A percentile compares a stretch with the other conserved stretches of the same genome.
Evolutionary conservation across 1,284 basidiomycete genomes (phyloP).

Genomic region (Pseudozyma flocculosa): DNA sequence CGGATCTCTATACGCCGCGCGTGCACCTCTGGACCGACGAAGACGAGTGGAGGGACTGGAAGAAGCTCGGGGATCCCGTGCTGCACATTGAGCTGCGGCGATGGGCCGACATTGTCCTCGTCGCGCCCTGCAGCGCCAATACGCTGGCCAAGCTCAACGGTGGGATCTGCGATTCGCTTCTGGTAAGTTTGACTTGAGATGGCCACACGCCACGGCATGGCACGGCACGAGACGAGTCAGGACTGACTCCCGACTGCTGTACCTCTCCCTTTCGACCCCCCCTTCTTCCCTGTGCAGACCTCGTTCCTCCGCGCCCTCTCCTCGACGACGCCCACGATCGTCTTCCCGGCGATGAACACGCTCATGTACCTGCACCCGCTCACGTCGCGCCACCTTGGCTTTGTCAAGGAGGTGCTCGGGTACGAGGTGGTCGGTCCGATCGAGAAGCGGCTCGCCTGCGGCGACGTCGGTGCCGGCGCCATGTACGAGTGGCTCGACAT

Average conservation of each 20-base stretch:
- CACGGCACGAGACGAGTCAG: no score
- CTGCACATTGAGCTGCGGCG: constrained; percentile 88
- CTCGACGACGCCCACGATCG: constrained; percentile 75
- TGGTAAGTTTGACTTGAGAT: constrained; percentile 62
- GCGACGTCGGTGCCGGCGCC: constrained; percentile 72
- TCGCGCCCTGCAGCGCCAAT: constrained; percentile 93
- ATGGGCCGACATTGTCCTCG: constrained; percentile 92
- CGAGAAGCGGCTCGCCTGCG: constrained; percentile 83
- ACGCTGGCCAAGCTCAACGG: constrained; percentile 87
- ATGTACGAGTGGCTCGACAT: constrained; percentile 53
- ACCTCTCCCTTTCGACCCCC: no score
- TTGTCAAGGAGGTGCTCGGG: constrained; percentile 71
- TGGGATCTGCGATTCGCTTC: constrained; percentile 86
- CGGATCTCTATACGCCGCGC: constrained; percentile 14
- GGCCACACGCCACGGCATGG: no score
- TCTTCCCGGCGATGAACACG: constrained; percentile 99
- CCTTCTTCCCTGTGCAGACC: constrained; percentile 64
- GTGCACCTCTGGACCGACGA: constrained; percentile 79
- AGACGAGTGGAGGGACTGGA: constrained; percentile 80
- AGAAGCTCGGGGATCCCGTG: constrained; percentile 82
- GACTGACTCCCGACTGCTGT: no score
- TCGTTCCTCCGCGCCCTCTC: constrained; percentile 83
- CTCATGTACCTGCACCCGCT: constrained; percentile 95
- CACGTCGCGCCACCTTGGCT: constrained; percentile 74
- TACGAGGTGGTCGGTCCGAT: constrained; percentile 84